Conservation (phyloP, 805 yeast species). For the Candida arabinofermentans region DNA sequence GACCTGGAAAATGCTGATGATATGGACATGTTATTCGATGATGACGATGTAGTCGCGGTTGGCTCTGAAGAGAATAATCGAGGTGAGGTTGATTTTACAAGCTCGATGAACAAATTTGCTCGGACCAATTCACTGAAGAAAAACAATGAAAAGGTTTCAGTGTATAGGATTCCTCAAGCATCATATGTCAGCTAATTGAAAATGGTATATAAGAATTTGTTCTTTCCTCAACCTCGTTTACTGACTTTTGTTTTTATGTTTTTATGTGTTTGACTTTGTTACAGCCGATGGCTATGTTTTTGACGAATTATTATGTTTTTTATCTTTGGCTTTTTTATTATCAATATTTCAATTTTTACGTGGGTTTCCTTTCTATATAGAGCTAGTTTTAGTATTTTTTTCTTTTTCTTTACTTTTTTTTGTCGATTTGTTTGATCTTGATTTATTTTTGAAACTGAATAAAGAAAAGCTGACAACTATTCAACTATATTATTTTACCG, state of each 20-base stretch:
- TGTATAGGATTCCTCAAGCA: not conserved
- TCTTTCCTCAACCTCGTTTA: not conserved
- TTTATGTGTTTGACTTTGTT: not conserved
- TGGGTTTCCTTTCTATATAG: not conserved
- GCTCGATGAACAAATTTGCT: not conserved
- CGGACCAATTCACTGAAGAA: not conserved
- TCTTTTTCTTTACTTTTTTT: not conserved
- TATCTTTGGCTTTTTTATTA: too few species aligned
- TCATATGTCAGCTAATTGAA: conserved; percentile 1
- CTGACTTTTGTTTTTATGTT: not conserved
- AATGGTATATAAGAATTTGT: not conserved
- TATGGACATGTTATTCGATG: conserved; percentile 17
- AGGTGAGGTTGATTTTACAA: not conserved
- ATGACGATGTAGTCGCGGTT: conserved; percentile 10
- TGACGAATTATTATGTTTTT: too few species aligned
- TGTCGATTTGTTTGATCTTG: not conserved
- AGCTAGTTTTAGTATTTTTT: not conserved
- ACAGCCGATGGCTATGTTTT: too few species aligned
- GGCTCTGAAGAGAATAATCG: not conserved
- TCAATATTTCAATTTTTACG: too few species aligned
- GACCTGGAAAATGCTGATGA: conserved; percentile 8
- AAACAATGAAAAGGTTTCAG: not conserved
- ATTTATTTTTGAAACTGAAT: not conserved
- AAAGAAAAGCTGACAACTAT: not conserved
- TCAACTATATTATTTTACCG: not conserved